Conservation (phyloP, 257 asterid genomes). For the Salvia hispanica region DNA sequence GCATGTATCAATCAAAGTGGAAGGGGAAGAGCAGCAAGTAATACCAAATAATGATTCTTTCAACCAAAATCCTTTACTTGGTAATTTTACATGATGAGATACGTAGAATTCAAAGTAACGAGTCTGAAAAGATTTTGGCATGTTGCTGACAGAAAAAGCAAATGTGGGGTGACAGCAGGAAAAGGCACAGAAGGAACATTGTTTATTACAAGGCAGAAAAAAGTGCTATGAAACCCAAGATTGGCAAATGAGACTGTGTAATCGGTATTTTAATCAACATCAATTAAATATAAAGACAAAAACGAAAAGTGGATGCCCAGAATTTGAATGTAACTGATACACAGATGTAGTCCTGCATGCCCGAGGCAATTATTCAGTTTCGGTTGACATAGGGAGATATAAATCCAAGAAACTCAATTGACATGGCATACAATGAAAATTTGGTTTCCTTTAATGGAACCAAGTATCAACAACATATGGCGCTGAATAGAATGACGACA, state of each 20-base stretch:
- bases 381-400: background rate
- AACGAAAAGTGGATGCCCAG: background rate
- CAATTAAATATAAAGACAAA: constrained; percentile 9
- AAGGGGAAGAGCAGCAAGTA: background rate
- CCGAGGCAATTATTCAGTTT: constrained; percentile 3
- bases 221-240: background rate
- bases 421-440: background rate
- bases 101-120: constrained; percentile 12
- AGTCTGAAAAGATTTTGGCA: constrained; percentile 7
- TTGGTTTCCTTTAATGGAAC: constrained; percentile 11
- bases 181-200: background rate
- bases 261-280: background rate
- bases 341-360: background rate
- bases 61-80: constrained; percentile 3
- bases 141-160: constrained; percentile 5
- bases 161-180: background rate
- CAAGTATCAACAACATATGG: background rate
- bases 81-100: background rate
- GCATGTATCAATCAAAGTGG: background rate
- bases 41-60: background rate
- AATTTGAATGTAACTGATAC: background rate
- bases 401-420: constrained; percentile 21
- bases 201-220: background rate
- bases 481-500: too few relatives aligned
- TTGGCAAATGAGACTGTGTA: background rate